Evolutionary conservation across 306 rosid species (phyloP), one percentile per base, ranked within the genome.

Genomic region (Inga leiocalycina): DNA sequence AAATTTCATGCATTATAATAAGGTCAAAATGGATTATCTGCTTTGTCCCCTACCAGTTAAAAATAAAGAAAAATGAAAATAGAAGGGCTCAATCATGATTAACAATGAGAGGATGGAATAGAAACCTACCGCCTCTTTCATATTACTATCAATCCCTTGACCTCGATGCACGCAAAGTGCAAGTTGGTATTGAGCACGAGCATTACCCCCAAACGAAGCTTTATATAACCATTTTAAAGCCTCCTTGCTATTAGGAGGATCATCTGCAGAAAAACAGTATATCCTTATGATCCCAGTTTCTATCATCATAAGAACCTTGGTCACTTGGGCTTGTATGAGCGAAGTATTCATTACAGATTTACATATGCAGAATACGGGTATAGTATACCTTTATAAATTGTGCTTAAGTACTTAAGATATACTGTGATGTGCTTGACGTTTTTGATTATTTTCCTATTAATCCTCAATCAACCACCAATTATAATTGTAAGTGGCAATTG

Each of bases 131-230:
- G 96, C 98, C 77, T 92, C 92, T 82, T 89, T 86, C 71, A 87
- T 83, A 65, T 86, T 88, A 77, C 80, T 72, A 45, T 73, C 80
- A 20, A 62, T 80, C 75, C 89, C 97, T 4, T 84, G 86, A 62
- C 91, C 91, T 20, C 90, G 96, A 81, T 91, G 98, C 66, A 95
- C 89, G 85, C 96, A 92, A 79, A 93, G 91, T 9, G 94, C 99
- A 43, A 95, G 96, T 77, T 93, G 99, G 88, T 93, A 95, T 76
- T 91, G 99, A 69, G 99, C 94, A 71, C 97, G 97, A 46, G 80
- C 77, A 84, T 90, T 84, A 57, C 97, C 98, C 24, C 85, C 85
- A 61, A 49, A 1, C 46, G 99, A 89, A 41, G 96, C 92, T 86
- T 74, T 78, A 79, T 85, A 84, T 61, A 95, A 85, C 96, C 97